These are phyloP conservation scores for Aspergillus ochraceoroseus DNA, from an alignment of 2,329 filamentous ascomycete species.

Conservation along the genomic window DNA sequence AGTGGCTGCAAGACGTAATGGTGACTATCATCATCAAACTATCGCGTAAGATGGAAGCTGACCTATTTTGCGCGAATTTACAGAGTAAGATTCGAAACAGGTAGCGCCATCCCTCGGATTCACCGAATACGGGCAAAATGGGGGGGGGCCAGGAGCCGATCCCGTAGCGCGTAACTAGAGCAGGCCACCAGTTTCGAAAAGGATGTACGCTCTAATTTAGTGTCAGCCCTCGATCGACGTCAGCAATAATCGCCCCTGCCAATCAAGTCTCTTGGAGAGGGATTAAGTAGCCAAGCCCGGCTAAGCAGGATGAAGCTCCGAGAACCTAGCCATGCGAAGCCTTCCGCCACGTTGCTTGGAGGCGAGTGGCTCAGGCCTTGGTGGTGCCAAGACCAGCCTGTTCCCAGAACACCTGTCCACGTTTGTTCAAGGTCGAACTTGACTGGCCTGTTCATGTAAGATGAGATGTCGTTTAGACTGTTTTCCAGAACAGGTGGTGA, in stretches of 20 bases:
- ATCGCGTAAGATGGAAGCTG: background rate
- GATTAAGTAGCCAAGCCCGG: slow-evolving; percentile 5
- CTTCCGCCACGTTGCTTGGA: background rate
- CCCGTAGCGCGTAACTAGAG: background rate
- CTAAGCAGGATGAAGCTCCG: slow-evolving; percentile 3
- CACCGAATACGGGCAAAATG: background rate
- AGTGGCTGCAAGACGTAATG: too few species aligned
- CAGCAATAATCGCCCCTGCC: background rate
- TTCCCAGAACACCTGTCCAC: background rate
- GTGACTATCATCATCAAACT: background rate
- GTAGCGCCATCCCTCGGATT: background rate
- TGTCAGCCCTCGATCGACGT: background rate
- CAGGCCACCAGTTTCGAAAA: slow-evolving; percentile 1
- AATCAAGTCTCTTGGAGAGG: background rate
- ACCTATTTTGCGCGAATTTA: background rate
- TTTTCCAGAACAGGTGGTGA: background rate
- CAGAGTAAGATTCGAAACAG: background rate
- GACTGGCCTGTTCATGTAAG: slow-evolving; percentile 7
- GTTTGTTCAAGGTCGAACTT: slow-evolving; percentile 3
- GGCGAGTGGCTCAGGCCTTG: slow-evolving; percentile 1
- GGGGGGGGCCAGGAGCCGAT: background rate
- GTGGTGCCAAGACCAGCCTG: background rate
- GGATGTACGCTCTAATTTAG: background rate
- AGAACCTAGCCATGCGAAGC: slow-evolving; percentile 2
- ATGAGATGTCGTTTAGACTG: background rate